Percentiles rank a stretch among this genome's conserved stretches.
Evolutionary conservation across 495 filamentous ascomycete genomes (phyloP).

Genomic region (Aspergillus mulundensis): DNA sequence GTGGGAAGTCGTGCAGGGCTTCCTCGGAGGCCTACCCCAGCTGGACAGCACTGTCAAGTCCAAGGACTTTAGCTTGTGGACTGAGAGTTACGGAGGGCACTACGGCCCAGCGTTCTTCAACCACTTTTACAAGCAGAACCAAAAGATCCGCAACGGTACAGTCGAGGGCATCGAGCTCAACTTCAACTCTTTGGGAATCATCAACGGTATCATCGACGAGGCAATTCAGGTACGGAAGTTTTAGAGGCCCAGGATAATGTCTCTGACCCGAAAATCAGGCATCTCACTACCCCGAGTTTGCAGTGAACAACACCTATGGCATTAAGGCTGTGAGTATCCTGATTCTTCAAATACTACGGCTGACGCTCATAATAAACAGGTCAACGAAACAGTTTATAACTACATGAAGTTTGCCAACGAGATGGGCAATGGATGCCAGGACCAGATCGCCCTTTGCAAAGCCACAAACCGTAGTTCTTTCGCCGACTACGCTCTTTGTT

Average conservation of each 20-base stretch:
- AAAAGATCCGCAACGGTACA: constrained; percentile 42
- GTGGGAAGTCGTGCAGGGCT: constrained; percentile 57
- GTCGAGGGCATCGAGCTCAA: constrained; percentile 36
- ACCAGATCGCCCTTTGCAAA: constrained; percentile 48
- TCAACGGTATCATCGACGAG: constrained; percentile 77
- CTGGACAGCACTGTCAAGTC: constrained; percentile 48
- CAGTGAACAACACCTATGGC: constrained; percentile 69
- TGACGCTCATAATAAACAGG: constrained; percentile 17
- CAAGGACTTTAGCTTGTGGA: constrained; percentile 48
- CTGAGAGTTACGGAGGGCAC: constrained; percentile 60
- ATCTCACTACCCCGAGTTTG: constrained; percentile 63
- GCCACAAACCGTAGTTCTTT: constrained; percentile 39
- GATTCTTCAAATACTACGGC: constrained; percentile 12
- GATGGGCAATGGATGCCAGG: constrained; percentile 57
- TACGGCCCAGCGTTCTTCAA: constrained; percentile 43
- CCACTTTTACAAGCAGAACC: constrained; percentile 63
- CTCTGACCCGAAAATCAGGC: constrained; percentile 23
- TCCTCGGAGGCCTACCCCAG: constrained; percentile 49
- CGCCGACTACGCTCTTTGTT: constrained; percentile 37
- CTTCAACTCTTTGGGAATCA: constrained; percentile 45
- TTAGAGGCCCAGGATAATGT: not conserved
- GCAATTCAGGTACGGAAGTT: constrained; percentile 50
- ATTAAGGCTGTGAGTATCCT: constrained; percentile 52
- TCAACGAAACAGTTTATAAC: constrained; percentile 55
- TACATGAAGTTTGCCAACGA: constrained; percentile 46